Percentiles rank a stretch among this genome's conserved stretches.
Evolutionary conservation across 768 basidiomycete genomes (phyloP).

Genomic region (Boletus vinaceobasis): DNA sequence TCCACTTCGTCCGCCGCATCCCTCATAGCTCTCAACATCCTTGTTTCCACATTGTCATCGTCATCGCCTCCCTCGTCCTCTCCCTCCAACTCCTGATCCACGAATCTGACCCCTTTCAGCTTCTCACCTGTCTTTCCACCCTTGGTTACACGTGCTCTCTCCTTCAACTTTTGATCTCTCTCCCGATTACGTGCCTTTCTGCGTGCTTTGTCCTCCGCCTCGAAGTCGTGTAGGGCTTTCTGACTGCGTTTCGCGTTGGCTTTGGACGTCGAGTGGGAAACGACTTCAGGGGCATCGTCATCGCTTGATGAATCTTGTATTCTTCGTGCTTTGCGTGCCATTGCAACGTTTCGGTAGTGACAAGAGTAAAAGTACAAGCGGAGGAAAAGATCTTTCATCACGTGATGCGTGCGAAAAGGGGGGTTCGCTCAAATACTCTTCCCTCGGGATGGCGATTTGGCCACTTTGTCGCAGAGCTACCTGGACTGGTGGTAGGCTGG

Average conservation of each 20-base stretch:
- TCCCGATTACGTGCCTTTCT: constrained; percentile 45
- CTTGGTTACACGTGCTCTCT: constrained; percentile 34
- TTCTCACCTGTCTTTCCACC: constrained; percentile 6
- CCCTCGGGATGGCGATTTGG: not conserved
- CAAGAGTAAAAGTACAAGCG: not conserved
- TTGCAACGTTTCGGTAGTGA: not conserved
- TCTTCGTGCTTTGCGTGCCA: constrained; percentile 19
- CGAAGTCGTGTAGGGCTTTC: constrained; percentile 36
- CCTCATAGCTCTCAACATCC: constrained; percentile 29
- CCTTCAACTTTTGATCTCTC: constrained; percentile 49
- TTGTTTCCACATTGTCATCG: constrained; percentile 19
- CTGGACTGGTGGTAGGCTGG: not conserved
- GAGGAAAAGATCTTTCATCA: not conserved
- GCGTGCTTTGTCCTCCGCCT: constrained; percentile 38
- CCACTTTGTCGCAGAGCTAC: not conserved
- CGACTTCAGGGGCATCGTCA: constrained; percentile 48
- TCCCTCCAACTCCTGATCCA: constrained; percentile 6
- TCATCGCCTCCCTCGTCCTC: constrained; percentile 24
- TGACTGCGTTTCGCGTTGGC: constrained; percentile 36
- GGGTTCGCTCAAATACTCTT: not conserved
- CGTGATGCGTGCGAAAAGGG: not conserved
- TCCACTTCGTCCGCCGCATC: constrained; percentile 25
- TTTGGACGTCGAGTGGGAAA: constrained; percentile 48
- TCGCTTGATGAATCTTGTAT: constrained; percentile 26
- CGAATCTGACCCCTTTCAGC: constrained; percentile 12